These are phyloP conservation scores for Acrasis kona DNA, from an alignment of 78 protist species.

Conservation along the genomic window DNA sequence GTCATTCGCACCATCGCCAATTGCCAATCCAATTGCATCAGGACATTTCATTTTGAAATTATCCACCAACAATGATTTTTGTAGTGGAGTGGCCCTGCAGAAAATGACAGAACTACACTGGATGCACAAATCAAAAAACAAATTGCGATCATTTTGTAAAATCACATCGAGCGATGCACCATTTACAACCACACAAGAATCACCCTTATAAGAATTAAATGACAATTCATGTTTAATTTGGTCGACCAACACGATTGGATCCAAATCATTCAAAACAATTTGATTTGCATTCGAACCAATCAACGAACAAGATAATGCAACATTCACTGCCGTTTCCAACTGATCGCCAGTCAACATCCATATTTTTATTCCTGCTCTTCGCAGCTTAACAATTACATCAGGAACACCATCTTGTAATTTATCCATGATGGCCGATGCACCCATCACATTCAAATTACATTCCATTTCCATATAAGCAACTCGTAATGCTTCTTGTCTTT, in stretches of 20 bases:
- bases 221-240: too few relatives aligned
- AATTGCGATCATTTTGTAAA: neutral
- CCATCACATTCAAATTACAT: conserved; percentile 12
- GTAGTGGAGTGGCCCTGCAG: conserved; percentile 82
- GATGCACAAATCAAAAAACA: neutral
- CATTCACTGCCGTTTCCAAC: conserved; percentile 94
- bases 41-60: conserved; percentile 15
- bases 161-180: neutral
- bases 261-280: too few relatives aligned
- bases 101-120: conserved; percentile 68
- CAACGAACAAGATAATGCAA: conserved; percentile 77
- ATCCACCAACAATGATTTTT: conserved; percentile 62
- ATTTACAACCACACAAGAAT: neutral
- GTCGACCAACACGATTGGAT: too few relatives aligned
- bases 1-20: conserved; percentile 82
- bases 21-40: conserved; percentile 39
- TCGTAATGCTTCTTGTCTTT: too few relatives aligned
- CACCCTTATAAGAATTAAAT: too few relatives aligned
- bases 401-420: conserved; percentile 62
- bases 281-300: too few relatives aligned
- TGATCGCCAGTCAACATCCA: conserved; percentile 95
- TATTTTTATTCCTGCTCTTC: conserved; percentile 23
- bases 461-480: too few relatives aligned
- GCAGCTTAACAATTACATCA: conserved; percentile 34
- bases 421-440: conserved; percentile 55